A percentile compares a stretch with the other conserved stretches of the same genome.
Conservation (phyloP, 2,329 filamentous ascomycete species). For the Monosporascus sp. region DNA sequence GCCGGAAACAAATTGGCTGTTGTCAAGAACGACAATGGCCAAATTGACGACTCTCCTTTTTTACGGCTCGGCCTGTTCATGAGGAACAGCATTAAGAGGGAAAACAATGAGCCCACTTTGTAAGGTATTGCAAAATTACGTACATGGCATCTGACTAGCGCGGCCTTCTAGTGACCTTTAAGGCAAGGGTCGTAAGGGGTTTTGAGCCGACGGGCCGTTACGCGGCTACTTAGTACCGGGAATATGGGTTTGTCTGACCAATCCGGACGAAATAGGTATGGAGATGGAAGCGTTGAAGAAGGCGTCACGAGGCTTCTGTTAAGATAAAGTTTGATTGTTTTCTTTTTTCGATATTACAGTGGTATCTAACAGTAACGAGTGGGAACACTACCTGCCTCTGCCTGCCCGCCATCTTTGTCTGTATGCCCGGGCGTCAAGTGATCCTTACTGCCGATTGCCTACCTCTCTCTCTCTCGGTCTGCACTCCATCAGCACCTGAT, state of each 20-base stretch:
- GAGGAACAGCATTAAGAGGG: no score
- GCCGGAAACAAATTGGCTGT: background rate
- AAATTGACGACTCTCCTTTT: background rate
- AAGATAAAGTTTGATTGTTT: background rate
- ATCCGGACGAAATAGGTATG: background rate
- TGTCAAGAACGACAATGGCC: background rate
- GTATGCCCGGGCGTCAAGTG: slow-evolving; percentile 11
- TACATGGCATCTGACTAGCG: no score
- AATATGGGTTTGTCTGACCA: background rate
- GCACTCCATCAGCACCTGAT: no score
- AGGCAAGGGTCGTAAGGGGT: no score
- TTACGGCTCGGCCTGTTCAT: background rate
- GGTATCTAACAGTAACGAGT: background rate
- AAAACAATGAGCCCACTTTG: no score
- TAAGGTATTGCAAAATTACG: no score
- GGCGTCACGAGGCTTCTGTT: background rate
- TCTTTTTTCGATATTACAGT: background rate
- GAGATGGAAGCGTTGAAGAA: background rate
- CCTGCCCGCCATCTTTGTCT: background rate
- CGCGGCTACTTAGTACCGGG: background rate
- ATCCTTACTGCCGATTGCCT: no score
- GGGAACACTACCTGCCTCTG: no score
- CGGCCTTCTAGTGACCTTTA: no score
- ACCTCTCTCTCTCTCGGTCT: no score
- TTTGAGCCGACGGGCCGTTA: no score